Evolutionary conservation across 2,329 filamentous ascomycete species (phyloP).

Genomic region (Dryadomyces quercivorus): DNA sequence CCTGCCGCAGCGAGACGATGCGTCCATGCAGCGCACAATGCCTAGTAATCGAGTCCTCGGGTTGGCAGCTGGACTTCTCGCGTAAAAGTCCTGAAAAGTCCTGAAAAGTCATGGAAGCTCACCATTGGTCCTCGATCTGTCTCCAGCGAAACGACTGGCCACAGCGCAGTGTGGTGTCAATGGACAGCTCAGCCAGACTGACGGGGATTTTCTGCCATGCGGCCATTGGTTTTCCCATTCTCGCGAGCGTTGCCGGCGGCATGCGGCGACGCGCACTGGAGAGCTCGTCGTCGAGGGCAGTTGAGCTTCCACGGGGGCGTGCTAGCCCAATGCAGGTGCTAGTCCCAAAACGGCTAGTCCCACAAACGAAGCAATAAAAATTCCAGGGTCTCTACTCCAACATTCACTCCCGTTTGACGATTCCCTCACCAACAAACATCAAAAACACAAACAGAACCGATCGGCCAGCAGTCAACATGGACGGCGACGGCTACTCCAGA

Average conservation of each 20-base stretch:
- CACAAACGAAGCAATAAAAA: not conserved
- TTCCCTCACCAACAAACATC: not conserved
- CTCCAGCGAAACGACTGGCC: conserved; percentile 97
- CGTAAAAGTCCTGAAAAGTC: not conserved
- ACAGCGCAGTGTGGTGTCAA: conserved; percentile 87
- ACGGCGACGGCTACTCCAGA: conserved; percentile 10
- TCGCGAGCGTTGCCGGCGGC: not conserved
- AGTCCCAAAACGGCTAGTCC: not conserved
- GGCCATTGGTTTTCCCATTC: not conserved
- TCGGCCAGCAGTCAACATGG: conserved; percentile 6
- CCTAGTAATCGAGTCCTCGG: conserved; percentile 26
- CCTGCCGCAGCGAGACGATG: conserved; percentile 75
- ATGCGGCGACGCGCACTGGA: not conserved
- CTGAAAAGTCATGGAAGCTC: conserved; percentile 6
- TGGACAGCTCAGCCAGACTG: conserved; percentile 73
- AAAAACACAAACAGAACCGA: not conserved
- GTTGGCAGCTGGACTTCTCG: too few species aligned
- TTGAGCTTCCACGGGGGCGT: not conserved
- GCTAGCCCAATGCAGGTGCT: not conserved
- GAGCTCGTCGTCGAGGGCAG: not conserved
- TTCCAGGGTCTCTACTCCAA: not conserved
- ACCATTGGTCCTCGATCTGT: conserved; percentile 78
- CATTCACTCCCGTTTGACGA: not conserved
- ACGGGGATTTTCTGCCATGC: conserved; percentile 85
- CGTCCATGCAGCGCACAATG: conserved; percentile 77